Base-by-base conservation (phyloP, 345 rosid species). In the Murraya paniculata region DNA sequence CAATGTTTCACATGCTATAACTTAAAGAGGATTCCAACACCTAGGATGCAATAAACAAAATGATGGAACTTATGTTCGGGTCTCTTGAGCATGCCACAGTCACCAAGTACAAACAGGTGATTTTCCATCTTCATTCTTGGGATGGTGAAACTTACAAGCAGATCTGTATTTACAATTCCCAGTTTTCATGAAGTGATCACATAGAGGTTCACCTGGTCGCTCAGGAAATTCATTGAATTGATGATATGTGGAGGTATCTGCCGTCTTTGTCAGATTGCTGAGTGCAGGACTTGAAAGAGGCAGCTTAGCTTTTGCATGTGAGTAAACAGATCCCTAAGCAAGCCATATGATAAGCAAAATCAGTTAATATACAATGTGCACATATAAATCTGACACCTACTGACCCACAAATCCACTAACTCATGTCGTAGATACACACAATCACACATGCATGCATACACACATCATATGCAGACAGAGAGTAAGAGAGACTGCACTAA, bases 111-210 rank as follows among this genome's bases (percentile, higher is more conserved):
- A 64, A 24, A 30, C 55, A 69, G 73, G 28, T 25, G 82, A 66
- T 58, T 78, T 68, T 38, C 78, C 31, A 67, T 67, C 58, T 25
- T 28, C 81, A 67, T 28, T 82, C 85, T 81, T 88, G 36, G 91
- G 90, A 74, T 85, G 91, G 70, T 90, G 84, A 80, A 76, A 88
- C 79, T 82, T 88, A 83, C 90, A 88, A 77, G 78, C 77, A 38
- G 85, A 75, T 68, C 60, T 81, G 33, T 56, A 88, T 79, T 84
- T 85, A 66, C 90, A 88, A 53, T 64, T 75, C 64, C 93, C 89
- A 22, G 87, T 87, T 84, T 81, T 86, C 87, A 88, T 76, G 70
- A 78, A 90, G 78, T 71, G 82, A 72, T 61, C 72, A 79, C 93
- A 90, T 50, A 84, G 84, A 53, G 89, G 86, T 77, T 72, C 78